phyloP scores from a whole-genome alignment of 805 yeast species.

The Barnettozyma salicaria region DNA sequence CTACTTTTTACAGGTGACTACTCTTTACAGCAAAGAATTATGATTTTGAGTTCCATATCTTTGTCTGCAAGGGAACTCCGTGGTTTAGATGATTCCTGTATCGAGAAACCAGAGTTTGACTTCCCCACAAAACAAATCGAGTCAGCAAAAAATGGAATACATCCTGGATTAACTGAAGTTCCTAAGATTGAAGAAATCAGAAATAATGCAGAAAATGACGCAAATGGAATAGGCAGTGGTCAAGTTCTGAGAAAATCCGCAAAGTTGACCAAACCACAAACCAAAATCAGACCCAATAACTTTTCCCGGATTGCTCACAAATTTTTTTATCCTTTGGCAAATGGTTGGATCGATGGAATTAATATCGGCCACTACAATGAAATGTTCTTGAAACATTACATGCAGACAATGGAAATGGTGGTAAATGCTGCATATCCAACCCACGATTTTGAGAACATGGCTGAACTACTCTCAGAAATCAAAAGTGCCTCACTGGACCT shows the following conservation, averaged over 20 bases:
- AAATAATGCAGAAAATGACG: conserved; percentile 5
- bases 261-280: conserved; percentile 24
- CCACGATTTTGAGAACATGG: conserved; percentile 33
- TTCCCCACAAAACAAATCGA: conserved; percentile 32
- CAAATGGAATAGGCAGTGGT: conserved; percentile 10
- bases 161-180: conserved; percentile 11
- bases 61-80: conserved; percentile 68
- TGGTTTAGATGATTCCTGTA: conserved; percentile 51
- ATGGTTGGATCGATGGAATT: conserved; percentile 50
- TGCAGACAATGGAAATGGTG: conserved; percentile 41
- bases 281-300: conserved; percentile 22
- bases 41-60: conserved; percentile 60
- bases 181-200: conserved; percentile 17
- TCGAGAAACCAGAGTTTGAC: conserved; percentile 32
- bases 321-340: conserved; percentile 49
- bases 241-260: conserved; percentile 30
- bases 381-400: conserved; percentile 44
- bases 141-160: conserved; percentile 8
- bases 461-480: conserved; percentile 25
- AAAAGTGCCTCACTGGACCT: conserved; percentile 12
- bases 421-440: conserved; percentile 45
- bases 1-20: conserved; percentile 66
- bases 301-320: conserved; percentile 34
- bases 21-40: conserved; percentile 72
- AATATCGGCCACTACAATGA: conserved; percentile 49